Base-by-base conservation (phyloP, 2,329 filamentous ascomycete genomes). In the Pseudofabraea citricarpa region DNA sequence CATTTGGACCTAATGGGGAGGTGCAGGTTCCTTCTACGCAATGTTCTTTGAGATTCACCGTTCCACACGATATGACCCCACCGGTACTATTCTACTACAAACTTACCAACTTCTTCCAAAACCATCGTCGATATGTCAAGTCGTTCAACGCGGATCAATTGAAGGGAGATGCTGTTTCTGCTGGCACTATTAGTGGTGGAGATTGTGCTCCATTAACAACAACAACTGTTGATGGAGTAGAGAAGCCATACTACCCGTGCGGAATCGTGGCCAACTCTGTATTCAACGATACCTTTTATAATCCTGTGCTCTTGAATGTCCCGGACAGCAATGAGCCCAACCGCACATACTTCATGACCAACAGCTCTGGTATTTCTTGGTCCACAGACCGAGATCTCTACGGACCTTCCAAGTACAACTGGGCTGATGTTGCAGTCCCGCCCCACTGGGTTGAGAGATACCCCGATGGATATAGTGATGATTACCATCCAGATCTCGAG, bases 61-160 rank as follows among this genome's bases (percentile, higher is more conserved):
- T 96, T 7, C 88, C 89, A 2, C 83, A 91, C 56, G 71, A 81
- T 46, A 83, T 98, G 66, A 74, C 77, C 3, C 79, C 90, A 1
- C 90, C 91, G 0, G 87, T 98, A 9, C 78, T 91, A 48, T 81
- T 97, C 66, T 98, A 96, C 72, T 98, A 98, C 67, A 85, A 86
- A 55, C 81, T 98, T 50, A 91, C 89, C 45, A 95, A 97, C 69
- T 98, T 98, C 70, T 97, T 97, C 71, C 93, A 98, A 67, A 98
- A 98, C 63, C 93, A 98, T 63, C 85, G 93, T 53, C 84, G 91
- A 65, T 98, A 98, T 56, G 93, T 96, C 48, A 87, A 89, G 61
- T 95, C 88, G 1, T 85, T 95, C 58, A 85, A 90, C 59, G 76
- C 83, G 45, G 74, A 87, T 41, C 93, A 98, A 66, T 73, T 98